A percentile compares a stretch with the other conserved stretches of the same genome.
These are phyloP conservation scores for Aspergillus fructus DNA, from an alignment of 2,329 filamentous ascomycete species.

Conservation along the genomic window DNA sequence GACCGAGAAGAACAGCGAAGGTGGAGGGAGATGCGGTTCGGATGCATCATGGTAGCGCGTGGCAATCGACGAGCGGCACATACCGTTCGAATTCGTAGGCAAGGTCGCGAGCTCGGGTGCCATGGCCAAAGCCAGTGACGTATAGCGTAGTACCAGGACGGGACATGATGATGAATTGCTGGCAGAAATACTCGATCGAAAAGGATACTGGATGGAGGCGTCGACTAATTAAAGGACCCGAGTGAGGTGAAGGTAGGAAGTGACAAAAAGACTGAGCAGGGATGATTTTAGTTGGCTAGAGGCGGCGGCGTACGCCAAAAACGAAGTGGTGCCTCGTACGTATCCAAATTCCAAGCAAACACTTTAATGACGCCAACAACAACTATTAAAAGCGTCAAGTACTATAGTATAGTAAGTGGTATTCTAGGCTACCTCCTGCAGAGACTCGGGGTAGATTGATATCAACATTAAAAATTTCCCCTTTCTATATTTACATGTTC, in stretches of 20 bases:
- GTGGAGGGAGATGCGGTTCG: constrained; percentile 27
- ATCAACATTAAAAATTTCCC: background rate
- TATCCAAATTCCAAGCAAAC: too few relatives aligned
- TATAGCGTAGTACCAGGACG: constrained; percentile 92
- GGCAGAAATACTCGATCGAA: background rate
- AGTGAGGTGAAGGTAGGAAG: background rate
- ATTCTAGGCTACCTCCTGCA: too few relatives aligned
- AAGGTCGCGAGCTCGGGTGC: constrained; percentile 96
- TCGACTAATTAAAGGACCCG: background rate
- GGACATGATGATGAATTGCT: constrained; percentile 63
- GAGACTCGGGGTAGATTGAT: background rate
- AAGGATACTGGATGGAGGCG: background rate
- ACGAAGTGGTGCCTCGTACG: background rate
- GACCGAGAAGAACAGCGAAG: constrained; percentile 38
- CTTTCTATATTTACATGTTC: background rate
- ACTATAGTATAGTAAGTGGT: too few relatives aligned
- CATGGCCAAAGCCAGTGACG: constrained; percentile 98
- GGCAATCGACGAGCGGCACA: constrained; percentile 60
- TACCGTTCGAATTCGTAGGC: constrained; percentile 99
- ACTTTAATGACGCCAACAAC: too few relatives aligned
- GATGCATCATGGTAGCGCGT: constrained; percentile 43
- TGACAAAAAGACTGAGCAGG: constrained; percentile 6
- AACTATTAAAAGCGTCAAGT: too few relatives aligned
- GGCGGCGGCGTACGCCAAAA: constrained; percentile 5
- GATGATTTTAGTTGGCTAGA: constrained; percentile 2